Percentiles rank a stretch among this genome's conserved stretches.
Evolutionary conservation across 2,329 filamentous ascomycete species (phyloP).

Genomic region (Fusarium illudens): DNA sequence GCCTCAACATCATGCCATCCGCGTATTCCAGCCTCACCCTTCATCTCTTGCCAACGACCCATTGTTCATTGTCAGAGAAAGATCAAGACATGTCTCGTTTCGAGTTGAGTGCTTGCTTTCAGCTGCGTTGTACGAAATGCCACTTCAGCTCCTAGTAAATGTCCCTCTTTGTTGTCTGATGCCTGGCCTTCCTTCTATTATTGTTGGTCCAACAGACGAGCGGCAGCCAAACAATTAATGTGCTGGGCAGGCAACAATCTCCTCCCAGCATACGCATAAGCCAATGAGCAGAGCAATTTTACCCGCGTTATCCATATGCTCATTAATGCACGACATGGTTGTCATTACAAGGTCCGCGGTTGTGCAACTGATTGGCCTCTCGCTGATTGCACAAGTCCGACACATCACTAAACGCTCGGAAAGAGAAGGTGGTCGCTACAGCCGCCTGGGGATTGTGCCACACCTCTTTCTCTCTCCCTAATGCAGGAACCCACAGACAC

Average conservation of each 20-base stretch:
- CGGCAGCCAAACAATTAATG: neutral
- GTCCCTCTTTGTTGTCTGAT: neutral
- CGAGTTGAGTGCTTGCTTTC: slow-evolving; percentile 8
- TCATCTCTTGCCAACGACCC: neutral
- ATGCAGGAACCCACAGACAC: slow-evolving; percentile 43
- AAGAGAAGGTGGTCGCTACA: slow-evolving; percentile 14
- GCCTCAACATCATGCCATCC: neutral
- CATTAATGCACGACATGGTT: slow-evolving; percentile 7
- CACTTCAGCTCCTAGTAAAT: neutral
- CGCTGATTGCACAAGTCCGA: slow-evolving; percentile 29
- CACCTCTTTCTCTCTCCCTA: slow-evolving; percentile 19
- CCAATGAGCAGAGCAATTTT: slow-evolving; percentile 16
- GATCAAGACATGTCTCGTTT: slow-evolving; percentile 31
- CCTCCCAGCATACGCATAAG: neutral
- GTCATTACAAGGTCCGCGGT: slow-evolving; percentile 5
- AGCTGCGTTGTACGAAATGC: neutral
- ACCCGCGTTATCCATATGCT: neutral
- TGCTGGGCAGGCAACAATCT: neutral
- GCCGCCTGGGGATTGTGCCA: slow-evolving; percentile 13
- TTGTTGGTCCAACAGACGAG: neutral
- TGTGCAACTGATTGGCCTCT: slow-evolving; percentile 22
- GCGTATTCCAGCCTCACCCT: neutral
- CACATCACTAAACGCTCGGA: slow-evolving; percentile 16
- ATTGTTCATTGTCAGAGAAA: neutral
- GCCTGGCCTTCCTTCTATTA: neutral